Conservation (phyloP, 2,329 filamentous ascomycete genomes). For the Lecanosticta acicola region DNA sequence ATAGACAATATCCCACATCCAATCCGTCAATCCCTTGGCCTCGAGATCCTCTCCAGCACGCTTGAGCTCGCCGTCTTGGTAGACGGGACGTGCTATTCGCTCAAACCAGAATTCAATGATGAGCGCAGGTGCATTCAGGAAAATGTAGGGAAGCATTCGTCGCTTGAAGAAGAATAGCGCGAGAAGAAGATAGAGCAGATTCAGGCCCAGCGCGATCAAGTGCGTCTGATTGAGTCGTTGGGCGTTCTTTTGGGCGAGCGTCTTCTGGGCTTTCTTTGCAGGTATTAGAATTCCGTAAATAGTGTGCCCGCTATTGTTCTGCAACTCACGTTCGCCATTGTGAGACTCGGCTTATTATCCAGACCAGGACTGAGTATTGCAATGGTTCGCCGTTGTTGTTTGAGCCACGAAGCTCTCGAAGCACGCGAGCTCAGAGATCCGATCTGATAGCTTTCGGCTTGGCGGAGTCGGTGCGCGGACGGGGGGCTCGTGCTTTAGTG, state of each 20-base stretch:
- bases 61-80: conserved; percentile 60
- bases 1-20: conserved; percentile 96
- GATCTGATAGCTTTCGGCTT: background rate
- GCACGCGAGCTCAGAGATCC: background rate
- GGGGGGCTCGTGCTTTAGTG: background rate
- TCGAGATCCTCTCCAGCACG: conserved; percentile 81
- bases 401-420: background rate
- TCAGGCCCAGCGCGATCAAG: conserved; percentile 64
- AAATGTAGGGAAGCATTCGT: conserved; percentile 58
- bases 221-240: conserved; percentile 75
- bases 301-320: background rate
- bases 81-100: conserved; percentile 71
- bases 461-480: background rate
- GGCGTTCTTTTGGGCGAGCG: conserved; percentile 57
- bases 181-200: conserved; percentile 67
- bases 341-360: background rate
- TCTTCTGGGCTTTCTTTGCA: conserved; percentile 48
- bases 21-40: conserved; percentile 84
- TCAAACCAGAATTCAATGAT: conserved; percentile 83
- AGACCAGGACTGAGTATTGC: background rate
- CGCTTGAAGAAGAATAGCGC: conserved; percentile 52
- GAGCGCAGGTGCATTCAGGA: conserved; percentile 69
- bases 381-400: background rate
- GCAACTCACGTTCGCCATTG: conserved; percentile 16
- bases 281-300: background rate